Base-by-base conservation (phyloP, 768 basidiomycete genomes). In the Astraeus odoratus region DNA sequence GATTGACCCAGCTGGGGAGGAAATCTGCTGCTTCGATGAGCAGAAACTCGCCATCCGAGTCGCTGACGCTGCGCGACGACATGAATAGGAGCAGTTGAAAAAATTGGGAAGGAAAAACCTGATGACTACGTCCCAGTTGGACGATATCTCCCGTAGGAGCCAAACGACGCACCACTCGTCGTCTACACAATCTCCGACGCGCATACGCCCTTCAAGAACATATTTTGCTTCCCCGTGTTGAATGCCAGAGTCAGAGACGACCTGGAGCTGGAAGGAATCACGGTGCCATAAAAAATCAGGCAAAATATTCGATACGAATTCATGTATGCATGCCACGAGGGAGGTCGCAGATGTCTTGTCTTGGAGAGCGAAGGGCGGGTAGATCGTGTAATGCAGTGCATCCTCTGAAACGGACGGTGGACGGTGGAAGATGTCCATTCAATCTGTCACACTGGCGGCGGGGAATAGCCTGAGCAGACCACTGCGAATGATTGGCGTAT, bases 91-190 rank as follows among this genome's bases (percentile, higher is more conserved):
- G 30, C 15, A n/a, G 16, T 12, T 13, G 22, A 15, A 20, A 16
- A 27, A 52, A 9, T n/a, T n/a, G 15, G n/a, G 27, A 42, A 47
- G 22, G 16, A 34, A 29, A 24, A 23, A 93, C 92, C 85, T 83
- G 45, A 91, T 78, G 8, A 76, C 79, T 29, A 93, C 63, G 52
- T 92, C 85, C 85, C 86, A 94, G 50, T 78, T 79, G 31, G 72
- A 66, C 49, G 81, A 85, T 46, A 95, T 71, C 63, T 89, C 77
- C 54, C 73, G 76, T 47, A 98, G 67, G 38, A 98, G 69, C 89
- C 90, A 98, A 15, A 97, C 92, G 12, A 78, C 74, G 60, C 83
- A 84, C 96, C 96, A 99, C 65, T 99, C 96, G 56, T 99, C 96
- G 63, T 99, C 94, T n/a, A 98, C 77, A 42, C 82, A 87, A 65